Conservation (phyloP, 768 basidiomycete species). For the Pisolithus orientalis region DNA sequence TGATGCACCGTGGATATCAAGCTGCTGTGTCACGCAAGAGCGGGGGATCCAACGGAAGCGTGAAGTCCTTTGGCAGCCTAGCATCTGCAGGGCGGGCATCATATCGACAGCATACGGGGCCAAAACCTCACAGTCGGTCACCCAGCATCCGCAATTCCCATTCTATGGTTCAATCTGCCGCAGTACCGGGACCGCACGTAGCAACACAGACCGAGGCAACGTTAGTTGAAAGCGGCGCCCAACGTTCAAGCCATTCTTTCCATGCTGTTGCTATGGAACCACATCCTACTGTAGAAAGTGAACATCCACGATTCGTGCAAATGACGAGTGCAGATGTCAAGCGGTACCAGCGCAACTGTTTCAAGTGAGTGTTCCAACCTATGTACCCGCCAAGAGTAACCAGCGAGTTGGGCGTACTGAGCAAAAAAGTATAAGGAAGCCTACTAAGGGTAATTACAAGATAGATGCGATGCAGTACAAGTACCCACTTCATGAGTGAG, state of each 20-base stretch:
- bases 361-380: neutral
- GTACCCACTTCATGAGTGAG: slow-evolving; percentile 8
- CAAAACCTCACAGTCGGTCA: slow-evolving; percentile 6
- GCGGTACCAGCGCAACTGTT: slow-evolving; percentile 5
- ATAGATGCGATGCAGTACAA: slow-evolving; percentile 12
- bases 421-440: slow-evolving; percentile 1
- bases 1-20: neutral
- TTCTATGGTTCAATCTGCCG: neutral
- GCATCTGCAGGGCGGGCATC: slow-evolving; percentile 17
- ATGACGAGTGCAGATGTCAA: slow-evolving; percentile 8
- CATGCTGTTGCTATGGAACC: slow-evolving; percentile 5
- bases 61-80: slow-evolving; percentile 8
- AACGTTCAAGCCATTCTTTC: neutral
- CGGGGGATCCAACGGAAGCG: neutral
- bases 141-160: neutral
- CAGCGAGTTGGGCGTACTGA: no score
- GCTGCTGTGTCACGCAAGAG: neutral
- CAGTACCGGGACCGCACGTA: neutral
- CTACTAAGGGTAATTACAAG: neutral
- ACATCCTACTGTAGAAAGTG: neutral
- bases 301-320: slow-evolving; percentile 7
- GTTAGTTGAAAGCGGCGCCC: neutral
- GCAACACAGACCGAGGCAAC: neutral
- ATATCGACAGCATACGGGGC: slow-evolving; percentile 16
- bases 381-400: slow-evolving; percentile 2